phyloP scores from a whole-genome alignment of 495 filamentous ascomycete genomes.

The Aspergillus ostianus region DNA sequence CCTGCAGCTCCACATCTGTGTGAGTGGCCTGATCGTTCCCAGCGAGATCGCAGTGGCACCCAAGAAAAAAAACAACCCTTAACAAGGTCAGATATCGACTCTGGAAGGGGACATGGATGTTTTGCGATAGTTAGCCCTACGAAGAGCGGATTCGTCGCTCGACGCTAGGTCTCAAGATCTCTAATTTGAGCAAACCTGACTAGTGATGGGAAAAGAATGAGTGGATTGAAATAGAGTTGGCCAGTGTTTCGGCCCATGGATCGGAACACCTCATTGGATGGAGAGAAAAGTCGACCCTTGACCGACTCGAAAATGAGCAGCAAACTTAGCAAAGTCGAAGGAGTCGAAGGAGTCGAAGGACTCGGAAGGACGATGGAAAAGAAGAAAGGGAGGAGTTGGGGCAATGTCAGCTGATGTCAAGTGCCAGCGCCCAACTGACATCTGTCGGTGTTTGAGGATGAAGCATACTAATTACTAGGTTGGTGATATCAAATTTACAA shows the following conservation, averaged over 20 bases:
- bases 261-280: background rate
- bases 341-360: background rate
- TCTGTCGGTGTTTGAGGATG: conserved; percentile 1
- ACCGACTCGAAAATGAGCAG: background rate
- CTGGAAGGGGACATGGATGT: background rate
- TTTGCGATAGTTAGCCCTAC: background rate
- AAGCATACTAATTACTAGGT: background rate
- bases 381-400: background rate
- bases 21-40: conserved; percentile 11
- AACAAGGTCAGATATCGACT: background rate
- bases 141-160: background rate
- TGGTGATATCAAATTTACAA: background rate
- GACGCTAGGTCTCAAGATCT: background rate
- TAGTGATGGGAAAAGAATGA: background rate
- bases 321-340: background rate
- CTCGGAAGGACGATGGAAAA: background rate
- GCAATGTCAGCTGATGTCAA: conserved; percentile 5
- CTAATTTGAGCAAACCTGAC: background rate
- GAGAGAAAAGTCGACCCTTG: background rate
- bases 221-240: conserved; percentile 4
- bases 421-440: background rate
- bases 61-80: background rate
- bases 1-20: conserved; percentile 12
- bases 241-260: conserved; percentile 5
- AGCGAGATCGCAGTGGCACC: background rate